These are phyloP conservation scores for Zhuliangozyma parablackwelliae DNA, from an alignment of 1,139 yeast genomes.

Conservation along the genomic window DNA sequence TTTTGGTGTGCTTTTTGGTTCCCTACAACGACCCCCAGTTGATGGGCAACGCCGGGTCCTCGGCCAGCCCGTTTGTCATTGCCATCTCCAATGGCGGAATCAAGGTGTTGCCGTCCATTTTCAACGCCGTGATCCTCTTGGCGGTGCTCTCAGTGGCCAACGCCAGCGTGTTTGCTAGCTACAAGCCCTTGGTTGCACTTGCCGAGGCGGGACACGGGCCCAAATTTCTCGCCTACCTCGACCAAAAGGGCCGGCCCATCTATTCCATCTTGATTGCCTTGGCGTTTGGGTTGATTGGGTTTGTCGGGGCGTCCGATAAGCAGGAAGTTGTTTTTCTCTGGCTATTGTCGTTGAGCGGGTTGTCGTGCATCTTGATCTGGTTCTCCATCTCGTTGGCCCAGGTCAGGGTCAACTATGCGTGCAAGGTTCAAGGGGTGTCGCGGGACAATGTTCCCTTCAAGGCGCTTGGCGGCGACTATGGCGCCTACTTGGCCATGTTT, in stretches of 20 bases:
- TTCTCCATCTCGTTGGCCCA: conserved; percentile 29
- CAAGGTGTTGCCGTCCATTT: conserved; percentile 26
- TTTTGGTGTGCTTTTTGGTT: conserved; percentile 37
- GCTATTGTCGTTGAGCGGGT: conserved; percentile 35
- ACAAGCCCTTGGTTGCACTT: conserved; percentile 27
- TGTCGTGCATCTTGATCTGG: conserved; percentile 37
- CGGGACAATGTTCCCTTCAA: conserved; percentile 20
- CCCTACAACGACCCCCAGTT: conserved; percentile 30
- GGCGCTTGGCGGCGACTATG: conserved; percentile 27
- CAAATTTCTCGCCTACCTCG: conserved; percentile 21
- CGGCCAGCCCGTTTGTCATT: conserved; percentile 23
- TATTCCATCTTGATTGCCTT: conserved; percentile 24
- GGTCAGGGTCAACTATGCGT: conserved; percentile 23
- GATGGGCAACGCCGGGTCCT: conserved; percentile 25
- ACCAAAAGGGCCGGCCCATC: conserved; percentile 25
- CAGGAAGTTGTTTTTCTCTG: conserved; percentile 29
- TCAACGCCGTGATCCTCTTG: conserved; percentile 29
- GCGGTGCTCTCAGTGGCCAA: conserved; percentile 32
- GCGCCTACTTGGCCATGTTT: conserved; percentile 29
- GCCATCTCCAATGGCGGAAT: conserved; percentile 26
- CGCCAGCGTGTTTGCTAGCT: conserved; percentile 29
- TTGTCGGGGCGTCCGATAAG: conserved; percentile 28
- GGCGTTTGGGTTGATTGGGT: conserved; percentile 28
- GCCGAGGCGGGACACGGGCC: conserved; percentile 34
- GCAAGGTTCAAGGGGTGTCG: conserved; percentile 22